Conservation (phyloP, 1,284 basidiomycete genomes). For the Violaceomyces palustris region DNA sequence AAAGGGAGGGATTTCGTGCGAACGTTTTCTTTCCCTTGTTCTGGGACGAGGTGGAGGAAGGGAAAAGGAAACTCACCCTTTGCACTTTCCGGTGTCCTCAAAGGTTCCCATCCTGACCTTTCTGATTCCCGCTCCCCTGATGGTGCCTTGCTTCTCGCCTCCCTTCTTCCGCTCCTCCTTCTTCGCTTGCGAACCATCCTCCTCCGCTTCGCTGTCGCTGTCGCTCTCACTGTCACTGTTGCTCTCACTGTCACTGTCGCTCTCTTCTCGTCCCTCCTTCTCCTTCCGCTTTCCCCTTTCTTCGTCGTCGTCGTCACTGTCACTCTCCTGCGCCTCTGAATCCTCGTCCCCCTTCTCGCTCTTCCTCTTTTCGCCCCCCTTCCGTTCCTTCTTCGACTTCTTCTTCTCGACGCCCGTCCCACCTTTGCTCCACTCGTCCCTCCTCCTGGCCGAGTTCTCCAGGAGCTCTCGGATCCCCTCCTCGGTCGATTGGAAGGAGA, state of each 20-base stretch:
- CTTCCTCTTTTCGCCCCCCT: not conserved
- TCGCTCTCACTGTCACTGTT: slow-evolving; percentile 33
- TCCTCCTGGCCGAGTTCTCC: slow-evolving; percentile 54
- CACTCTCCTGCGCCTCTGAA: slow-evolving; percentile 1
- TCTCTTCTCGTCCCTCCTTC: slow-evolving; percentile 3
- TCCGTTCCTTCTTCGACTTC: slow-evolving; percentile 4
- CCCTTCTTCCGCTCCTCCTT: slow-evolving; percentile 1
- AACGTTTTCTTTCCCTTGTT: not conserved
- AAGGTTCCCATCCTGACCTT: slow-evolving; percentile 91
- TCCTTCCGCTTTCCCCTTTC: not conserved
- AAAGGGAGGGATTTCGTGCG: not conserved
- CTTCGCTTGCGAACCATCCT: not conserved
- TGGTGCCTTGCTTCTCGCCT: slow-evolving; percentile 1
- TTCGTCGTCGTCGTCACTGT: slow-evolving; percentile 30
- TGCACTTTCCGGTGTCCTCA: slow-evolving; percentile 85
- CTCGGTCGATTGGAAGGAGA: slow-evolving; percentile 76
- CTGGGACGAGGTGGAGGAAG: too few species aligned
- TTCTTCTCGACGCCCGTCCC: too few species aligned
- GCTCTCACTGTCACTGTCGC: not conserved
- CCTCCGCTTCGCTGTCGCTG: slow-evolving; percentile 50
- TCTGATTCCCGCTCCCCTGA: slow-evolving; percentile 63
- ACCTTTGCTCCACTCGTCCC: slow-evolving; percentile 15
- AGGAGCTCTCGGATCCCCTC: slow-evolving; percentile 68
- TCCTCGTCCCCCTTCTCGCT: slow-evolving; percentile 5
- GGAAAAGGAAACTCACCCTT: slow-evolving; percentile 68